Conservation (phyloP, 2,329 filamentous ascomycete genomes). For the Nemania bipapillata region DNA sequence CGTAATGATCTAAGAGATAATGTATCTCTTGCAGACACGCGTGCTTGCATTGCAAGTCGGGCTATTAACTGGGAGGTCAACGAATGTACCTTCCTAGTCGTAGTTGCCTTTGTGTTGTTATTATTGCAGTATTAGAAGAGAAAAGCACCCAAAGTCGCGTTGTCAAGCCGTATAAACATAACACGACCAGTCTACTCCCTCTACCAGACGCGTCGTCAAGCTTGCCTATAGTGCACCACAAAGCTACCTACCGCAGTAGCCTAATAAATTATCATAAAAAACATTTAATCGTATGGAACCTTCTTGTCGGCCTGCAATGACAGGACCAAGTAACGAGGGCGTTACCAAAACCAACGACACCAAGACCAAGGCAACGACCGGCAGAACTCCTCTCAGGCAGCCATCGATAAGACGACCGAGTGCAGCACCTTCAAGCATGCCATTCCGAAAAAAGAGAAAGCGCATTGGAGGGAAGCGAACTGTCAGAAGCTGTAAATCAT, state of each 20-base stretch:
- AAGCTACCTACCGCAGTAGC: not conserved
- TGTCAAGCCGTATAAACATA: not conserved
- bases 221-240: not conserved
- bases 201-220: not conserved
- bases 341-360: not conserved
- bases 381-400: conserved; percentile 24
- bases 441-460: conserved; percentile 22
- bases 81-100: not conserved
- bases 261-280: not conserved
- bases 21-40: not conserved
- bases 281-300: not conserved
- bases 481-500: conserved; percentile 36
- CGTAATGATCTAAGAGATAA: not conserved
- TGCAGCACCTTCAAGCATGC: not conserved
- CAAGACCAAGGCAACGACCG: not conserved
- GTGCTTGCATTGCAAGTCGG: not conserved
- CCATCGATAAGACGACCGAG: not conserved
- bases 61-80: not conserved
- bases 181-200: not conserved
- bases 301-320: not conserved
- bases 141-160: not conserved
- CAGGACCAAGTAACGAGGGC: conserved; percentile 3
- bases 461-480: conserved; percentile 33
- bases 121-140: not conserved
- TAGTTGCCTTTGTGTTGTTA: conserved; percentile 5